phyloP scores from a whole-genome alignment of 495 filamentous ascomycete species.

The Xylaria grammica region DNA sequence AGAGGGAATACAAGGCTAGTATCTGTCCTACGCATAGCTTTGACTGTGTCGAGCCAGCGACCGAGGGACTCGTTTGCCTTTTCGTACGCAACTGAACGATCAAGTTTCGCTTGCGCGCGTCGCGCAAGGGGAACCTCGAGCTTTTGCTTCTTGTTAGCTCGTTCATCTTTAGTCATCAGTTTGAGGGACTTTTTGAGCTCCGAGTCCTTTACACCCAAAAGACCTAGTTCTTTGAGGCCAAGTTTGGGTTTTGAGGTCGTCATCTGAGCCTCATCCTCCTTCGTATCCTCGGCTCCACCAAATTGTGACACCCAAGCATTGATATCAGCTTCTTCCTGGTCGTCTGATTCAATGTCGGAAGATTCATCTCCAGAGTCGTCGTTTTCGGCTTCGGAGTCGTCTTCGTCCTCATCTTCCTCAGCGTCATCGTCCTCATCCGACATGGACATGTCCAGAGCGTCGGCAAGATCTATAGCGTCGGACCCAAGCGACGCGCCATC shows the following conservation, averaged over 20 bases:
- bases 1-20: conserved; percentile 86
- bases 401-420: conserved; percentile 52
- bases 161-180: conserved; percentile 63
- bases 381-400: conserved; percentile 47
- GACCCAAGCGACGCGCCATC: conserved; percentile 68
- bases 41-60: conserved; percentile 93
- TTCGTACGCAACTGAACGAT: conserved; percentile 83
- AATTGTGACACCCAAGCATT: conserved; percentile 72
- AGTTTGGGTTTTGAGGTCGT: conserved; percentile 68
- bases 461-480: conserved; percentile 83
- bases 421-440: conserved; percentile 52
- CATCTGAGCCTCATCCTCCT: conserved; percentile 32
- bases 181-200: conserved; percentile 80
- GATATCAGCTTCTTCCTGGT: conserved; percentile 63
- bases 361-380: conserved; percentile 52
- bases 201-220: conserved; percentile 75
- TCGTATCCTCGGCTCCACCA: conserved; percentile 41
- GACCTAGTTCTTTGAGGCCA: conserved; percentile 74
- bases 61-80: conserved; percentile 90
- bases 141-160: conserved; percentile 63
- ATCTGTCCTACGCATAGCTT: conserved; percentile 88
- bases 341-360: conserved; percentile 48
- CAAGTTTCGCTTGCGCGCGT: conserved; percentile 84
- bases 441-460: conserved; percentile 74
- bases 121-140: conserved; percentile 85